Evolutionary conservation across 352 stramenopile genomes (phyloP), one percentile per base, ranked within the genome.

Genomic region (Pseudoperonospora humuli): DNA sequence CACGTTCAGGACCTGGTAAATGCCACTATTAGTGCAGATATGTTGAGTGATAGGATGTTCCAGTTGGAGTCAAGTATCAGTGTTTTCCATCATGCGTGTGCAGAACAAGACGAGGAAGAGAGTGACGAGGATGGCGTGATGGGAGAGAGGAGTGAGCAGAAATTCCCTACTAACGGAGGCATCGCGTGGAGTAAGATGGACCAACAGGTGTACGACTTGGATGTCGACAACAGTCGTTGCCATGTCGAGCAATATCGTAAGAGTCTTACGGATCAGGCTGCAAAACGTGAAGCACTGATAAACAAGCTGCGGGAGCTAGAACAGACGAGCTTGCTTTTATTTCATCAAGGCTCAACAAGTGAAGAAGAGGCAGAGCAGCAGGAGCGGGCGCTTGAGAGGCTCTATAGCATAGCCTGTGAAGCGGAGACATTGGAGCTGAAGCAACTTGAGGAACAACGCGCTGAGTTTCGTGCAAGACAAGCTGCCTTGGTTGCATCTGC

Each of bases 31-130:
- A 90, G 74, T 21, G 74, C 80, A 0, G 80, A 93, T 36, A 65
- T 93, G 56, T 59, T 93, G 23, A 93, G 80, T 61, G 80, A 93
- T 50, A 75, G 80, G 41, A 90, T 93, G 77, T 93, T 93, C 54
- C 80, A 93, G 61, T 64, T 93, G 39, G 66, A 90, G 53, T 88
- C 75, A 40, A 86, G 70, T 43, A 61, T 89, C 19, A 82, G 61
- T 34, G 70, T 67, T 8, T 93, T 93, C 50, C 65, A 81, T 34
- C 69, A 86, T 20, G 80, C 75, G 3, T 60, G 52, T 26, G 72
- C 79, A 4, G 70, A 77, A 4, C 65, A 69, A 25, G 47, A 71
- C 5, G 45, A 57, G 0, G 40, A 50, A 50, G 46, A 51, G 0
- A 44, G 50, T 0, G 52, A 63, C 5, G 44, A 53, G 5, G 39